A percentile compares a stretch with the other conserved stretches of the same genome.
phyloP scores from a whole-genome alignment of 1,284 basidiomycete species.

The Trametes versicolor region DNA sequence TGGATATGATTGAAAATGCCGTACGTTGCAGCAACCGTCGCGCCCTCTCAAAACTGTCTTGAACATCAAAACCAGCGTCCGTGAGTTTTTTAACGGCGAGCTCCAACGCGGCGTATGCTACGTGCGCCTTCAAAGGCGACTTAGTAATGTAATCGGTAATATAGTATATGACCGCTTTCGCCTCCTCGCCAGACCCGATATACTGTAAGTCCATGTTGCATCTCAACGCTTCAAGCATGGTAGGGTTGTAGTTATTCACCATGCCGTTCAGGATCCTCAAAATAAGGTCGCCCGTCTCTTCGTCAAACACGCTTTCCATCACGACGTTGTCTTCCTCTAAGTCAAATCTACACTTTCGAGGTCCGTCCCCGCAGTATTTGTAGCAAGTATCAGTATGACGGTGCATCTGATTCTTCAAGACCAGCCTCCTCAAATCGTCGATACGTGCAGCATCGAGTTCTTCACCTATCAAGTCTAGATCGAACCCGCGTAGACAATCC shows the following conservation, averaged over 20 bases:
- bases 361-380: not conserved
- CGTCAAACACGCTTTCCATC: not conserved
- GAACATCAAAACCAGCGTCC: not conserved
- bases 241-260: not conserved
- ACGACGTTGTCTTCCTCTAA: not conserved
- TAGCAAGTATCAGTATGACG: conserved; percentile 1
- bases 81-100: conserved; percentile 31
- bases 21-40: conserved; percentile 49
- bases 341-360: not conserved
- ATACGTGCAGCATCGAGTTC: not conserved
- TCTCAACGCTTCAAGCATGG: not conserved
- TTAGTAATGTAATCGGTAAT: conserved; percentile 1
- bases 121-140: not conserved
- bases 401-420: not conserved
- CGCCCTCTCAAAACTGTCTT: conserved; percentile 33
- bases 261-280: not conserved
- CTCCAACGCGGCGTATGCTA: conserved; percentile 48
- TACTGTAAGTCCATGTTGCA: not conserved
- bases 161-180: not conserved
- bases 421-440: not conserved
- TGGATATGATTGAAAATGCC: conserved; percentile 47
- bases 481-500: not conserved
- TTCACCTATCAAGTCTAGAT: not conserved
- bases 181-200: not conserved
- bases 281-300: not conserved